Evolutionary conservation across 2,329 filamentous ascomycete species (phyloP).

Genomic region (Aspergillus arachidicola): DNA sequence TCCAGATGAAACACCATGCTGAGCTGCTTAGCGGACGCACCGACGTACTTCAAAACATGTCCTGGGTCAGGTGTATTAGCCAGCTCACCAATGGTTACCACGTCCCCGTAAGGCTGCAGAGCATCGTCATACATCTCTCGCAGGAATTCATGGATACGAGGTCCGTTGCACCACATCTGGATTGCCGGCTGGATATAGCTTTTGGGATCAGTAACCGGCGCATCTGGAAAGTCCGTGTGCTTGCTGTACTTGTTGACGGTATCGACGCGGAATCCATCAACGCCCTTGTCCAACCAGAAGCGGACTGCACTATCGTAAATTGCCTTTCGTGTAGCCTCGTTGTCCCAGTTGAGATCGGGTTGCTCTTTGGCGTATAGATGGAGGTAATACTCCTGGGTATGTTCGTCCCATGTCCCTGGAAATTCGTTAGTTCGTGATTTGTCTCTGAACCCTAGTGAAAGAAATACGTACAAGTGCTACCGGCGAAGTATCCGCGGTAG

Average conservation of each 20-base stretch:
- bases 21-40: slow-evolving; percentile 60
- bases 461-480: slow-evolving; percentile 53
- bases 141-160: slow-evolving; percentile 70
- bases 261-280: slow-evolving; percentile 71
- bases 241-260: slow-evolving; percentile 66
- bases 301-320: slow-evolving; percentile 69
- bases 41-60: slow-evolving; percentile 63
- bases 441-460: background rate
- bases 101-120: slow-evolving; percentile 57
- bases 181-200: slow-evolving; percentile 55
- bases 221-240: slow-evolving; percentile 55
- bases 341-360: slow-evolving; percentile 80
- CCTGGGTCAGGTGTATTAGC: slow-evolving; percentile 62
- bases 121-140: slow-evolving; percentile 65
- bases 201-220: slow-evolving; percentile 54
- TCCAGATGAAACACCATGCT: slow-evolving; percentile 66
- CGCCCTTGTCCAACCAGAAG: slow-evolving; percentile 73
- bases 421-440: background rate
- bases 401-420: slow-evolving; percentile 63
- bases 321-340: slow-evolving; percentile 62
- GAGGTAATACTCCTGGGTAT: slow-evolving; percentile 71
- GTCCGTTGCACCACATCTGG: slow-evolving; percentile 67
- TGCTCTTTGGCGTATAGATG: slow-evolving; percentile 72
- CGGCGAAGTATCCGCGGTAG: slow-evolving; percentile 65
- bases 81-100: slow-evolving; percentile 71